Conservation (phyloP, 345 rosid species). For the Eutrema japonicum region DNA sequence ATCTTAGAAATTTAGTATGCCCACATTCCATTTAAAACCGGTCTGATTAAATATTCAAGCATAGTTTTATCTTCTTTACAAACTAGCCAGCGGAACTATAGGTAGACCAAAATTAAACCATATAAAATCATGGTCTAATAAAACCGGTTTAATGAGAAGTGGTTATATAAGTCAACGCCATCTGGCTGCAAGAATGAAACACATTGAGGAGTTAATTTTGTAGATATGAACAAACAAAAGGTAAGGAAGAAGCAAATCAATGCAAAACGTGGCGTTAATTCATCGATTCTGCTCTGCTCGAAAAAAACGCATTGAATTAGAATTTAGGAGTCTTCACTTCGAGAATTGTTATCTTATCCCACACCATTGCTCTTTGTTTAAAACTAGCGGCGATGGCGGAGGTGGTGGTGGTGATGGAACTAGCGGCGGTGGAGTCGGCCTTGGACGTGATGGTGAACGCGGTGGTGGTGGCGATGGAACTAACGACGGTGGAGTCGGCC, state of each 20-base stretch:
- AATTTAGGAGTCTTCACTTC: slow-evolving; percentile 16
- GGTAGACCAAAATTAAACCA: neutral
- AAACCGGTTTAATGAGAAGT: neutral
- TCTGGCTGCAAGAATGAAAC: neutral
- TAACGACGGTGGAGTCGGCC: slow-evolving; percentile 15
- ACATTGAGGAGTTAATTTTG: neutral
- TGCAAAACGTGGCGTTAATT: slow-evolving; percentile 16
- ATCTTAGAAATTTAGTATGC: neutral
- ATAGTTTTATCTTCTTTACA: no score
- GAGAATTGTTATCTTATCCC: slow-evolving; percentile 33
- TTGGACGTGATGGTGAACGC: slow-evolving; percentile 25
- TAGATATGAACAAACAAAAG: slow-evolving; percentile 16
- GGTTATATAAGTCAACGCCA: neutral
- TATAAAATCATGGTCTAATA: neutral
- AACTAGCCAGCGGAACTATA: no score
- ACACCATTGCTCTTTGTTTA: slow-evolving; percentile 33
- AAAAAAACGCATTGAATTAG: slow-evolving; percentile 30
- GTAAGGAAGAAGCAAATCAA: slow-evolving; percentile 12
- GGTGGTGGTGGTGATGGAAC: slow-evolving; percentile 46
- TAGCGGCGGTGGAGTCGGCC: slow-evolving; percentile 36
- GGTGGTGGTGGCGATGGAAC: slow-evolving; percentile 40
- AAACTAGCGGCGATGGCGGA: slow-evolving; percentile 38
- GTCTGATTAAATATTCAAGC: neutral
- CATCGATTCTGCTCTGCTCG: slow-evolving; percentile 2
- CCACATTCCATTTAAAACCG: neutral